Percentiles rank a stretch among this genome's conserved stretches.
phyloP scores from a whole-genome alignment of 805 yeast species.

The Ogataea pini region DNA sequence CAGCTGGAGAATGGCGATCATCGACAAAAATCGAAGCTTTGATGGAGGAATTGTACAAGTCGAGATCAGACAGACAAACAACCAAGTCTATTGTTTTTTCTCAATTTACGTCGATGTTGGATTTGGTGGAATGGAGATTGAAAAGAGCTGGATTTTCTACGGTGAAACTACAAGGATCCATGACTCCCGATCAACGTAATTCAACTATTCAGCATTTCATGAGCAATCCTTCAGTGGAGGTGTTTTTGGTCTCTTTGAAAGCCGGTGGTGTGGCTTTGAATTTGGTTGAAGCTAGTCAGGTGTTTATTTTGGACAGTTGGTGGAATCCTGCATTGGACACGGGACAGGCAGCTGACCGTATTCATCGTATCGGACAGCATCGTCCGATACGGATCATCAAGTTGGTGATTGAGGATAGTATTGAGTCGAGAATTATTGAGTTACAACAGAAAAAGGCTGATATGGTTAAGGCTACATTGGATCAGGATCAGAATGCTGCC shows the following conservation, averaged over 20 bases:
- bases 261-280: slow-evolving; percentile 99
- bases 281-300: slow-evolving; percentile 95
- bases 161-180: slow-evolving; percentile 91
- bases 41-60: slow-evolving; percentile 85
- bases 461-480: slow-evolving; percentile 96
- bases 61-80: slow-evolving; percentile 83
- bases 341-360: slow-evolving; percentile 94
- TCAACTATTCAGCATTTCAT: slow-evolving; percentile 87
- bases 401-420: slow-evolving; percentile 93
- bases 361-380: slow-evolving; percentile 94
- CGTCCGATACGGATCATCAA: slow-evolving; percentile 93
- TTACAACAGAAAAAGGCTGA: slow-evolving; percentile 96
- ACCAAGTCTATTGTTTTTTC: slow-evolving; percentile 96
- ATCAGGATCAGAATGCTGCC: slow-evolving; percentile 88
- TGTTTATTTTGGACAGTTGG: slow-evolving; percentile 96
- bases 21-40: slow-evolving; percentile 96
- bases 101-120: slow-evolving; percentile 95
- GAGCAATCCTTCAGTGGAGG: slow-evolving; percentile 91
- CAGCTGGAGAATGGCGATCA: slow-evolving; percentile 80
- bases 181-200: slow-evolving; percentile 96
- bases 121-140: slow-evolving; percentile 92
- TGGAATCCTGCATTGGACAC: slow-evolving; percentile 99
- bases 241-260: slow-evolving; percentile 88
- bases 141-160: slow-evolving; percentile 94
- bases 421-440: slow-evolving; percentile 93